These are phyloP conservation scores for Polyrhizophydium stewartii DNA, from an alignment of 371 early-diverging fungal species.

Conservation along the genomic window DNA sequence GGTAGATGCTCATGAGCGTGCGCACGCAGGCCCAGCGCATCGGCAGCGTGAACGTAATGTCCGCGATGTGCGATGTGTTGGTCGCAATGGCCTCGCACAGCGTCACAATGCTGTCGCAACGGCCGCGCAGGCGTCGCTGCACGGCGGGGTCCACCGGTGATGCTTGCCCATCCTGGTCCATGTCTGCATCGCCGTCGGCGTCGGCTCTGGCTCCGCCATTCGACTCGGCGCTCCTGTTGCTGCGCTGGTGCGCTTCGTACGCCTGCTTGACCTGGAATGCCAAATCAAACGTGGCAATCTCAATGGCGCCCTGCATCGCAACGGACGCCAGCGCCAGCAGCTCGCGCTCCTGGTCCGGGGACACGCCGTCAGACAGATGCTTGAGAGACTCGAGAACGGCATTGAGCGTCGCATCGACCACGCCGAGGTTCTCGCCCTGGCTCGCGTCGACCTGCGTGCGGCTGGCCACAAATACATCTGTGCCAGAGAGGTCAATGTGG, in stretches of 20 bases:
- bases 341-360: neutral
- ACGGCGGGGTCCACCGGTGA: too few relatives aligned
- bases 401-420: neutral
- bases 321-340: neutral
- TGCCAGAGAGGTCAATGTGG: neutral
- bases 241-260: too few relatives aligned
- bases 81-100: constrained; percentile 20
- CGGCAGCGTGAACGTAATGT: constrained; percentile 5
- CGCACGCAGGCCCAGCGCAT: constrained; percentile 5
- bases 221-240: too few relatives aligned
- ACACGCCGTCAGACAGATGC: neutral
- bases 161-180: too few relatives aligned
- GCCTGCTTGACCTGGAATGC: neutral
- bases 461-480: neutral
- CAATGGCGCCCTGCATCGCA: neutral
- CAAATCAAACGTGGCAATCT: neutral
- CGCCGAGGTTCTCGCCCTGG: neutral
- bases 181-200: too few relatives aligned
- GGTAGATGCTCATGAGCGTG: neutral
- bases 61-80: neutral
- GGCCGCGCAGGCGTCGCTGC: neutral
- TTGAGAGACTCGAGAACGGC: neutral
- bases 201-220: too few relatives aligned
- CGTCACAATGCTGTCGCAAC: constrained; percentile 3
- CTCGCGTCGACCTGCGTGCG: too few relatives aligned